Conservation (phyloP, 2,329 filamentous ascomycete species). For the Xylaria digitata region DNA sequence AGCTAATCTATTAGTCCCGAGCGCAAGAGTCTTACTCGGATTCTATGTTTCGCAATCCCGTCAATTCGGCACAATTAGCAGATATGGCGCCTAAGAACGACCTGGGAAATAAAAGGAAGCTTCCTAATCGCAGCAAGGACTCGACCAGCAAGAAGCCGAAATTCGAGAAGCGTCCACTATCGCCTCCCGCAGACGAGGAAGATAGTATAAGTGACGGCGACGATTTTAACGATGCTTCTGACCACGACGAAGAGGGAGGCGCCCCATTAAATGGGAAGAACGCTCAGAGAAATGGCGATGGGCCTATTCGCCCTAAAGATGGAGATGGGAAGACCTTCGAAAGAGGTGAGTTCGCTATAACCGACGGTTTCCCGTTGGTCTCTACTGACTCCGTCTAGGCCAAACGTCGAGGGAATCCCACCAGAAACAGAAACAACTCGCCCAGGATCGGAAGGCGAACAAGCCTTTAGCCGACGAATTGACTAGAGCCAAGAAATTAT, state of each 20-base stretch:
- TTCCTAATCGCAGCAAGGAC: conserved; percentile 63
- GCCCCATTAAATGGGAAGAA: conserved; percentile 57
- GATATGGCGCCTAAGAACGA: conserved; percentile 63
- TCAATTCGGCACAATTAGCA: conserved; percentile 25
- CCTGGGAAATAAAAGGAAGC: conserved; percentile 69
- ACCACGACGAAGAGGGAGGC: conserved; percentile 67
- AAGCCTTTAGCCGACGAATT: conserved; percentile 95
- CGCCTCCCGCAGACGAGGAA: conserved; percentile 55
- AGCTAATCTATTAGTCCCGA: conserved; percentile 13
- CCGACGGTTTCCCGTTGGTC: neutral
- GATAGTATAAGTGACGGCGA: conserved; percentile 51
- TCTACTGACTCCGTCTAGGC: conserved; percentile 54
- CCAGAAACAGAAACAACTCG: conserved; percentile 89
- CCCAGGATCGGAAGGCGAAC: conserved; percentile 87
- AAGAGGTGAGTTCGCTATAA: conserved; percentile 51
- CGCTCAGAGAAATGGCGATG: conserved; percentile 50
- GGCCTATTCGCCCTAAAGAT: conserved; percentile 46
- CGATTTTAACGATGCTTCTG: conserved; percentile 58
- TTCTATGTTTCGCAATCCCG: conserved; percentile 10
- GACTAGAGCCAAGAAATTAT: conserved; percentile 91
- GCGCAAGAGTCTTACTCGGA: conserved; percentile 18
- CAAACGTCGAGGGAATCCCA: conserved; percentile 86
- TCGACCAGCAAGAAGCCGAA: conserved; percentile 51
- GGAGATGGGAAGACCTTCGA: conserved; percentile 56
- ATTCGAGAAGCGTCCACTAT: conserved; percentile 52